These are phyloP conservation scores for Penicillium sp. DNA, from an alignment of 2,329 filamentous ascomycete species.

Conservation along the genomic window DNA sequence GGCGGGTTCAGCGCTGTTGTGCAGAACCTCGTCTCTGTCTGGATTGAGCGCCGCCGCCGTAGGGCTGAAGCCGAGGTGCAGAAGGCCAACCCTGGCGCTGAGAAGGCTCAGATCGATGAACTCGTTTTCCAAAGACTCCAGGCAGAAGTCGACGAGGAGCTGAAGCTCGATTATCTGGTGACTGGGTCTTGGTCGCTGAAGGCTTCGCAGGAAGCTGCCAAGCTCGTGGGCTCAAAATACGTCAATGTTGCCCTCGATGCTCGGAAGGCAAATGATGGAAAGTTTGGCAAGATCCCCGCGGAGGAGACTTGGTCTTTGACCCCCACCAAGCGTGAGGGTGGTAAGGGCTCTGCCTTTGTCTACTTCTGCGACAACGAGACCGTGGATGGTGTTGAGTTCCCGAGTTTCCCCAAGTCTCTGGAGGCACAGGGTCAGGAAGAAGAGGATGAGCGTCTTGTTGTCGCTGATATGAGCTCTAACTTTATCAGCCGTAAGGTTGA, in stretches of 20 bases:
- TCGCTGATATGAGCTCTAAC: conserved; percentile 93
- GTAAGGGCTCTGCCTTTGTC: conserved; percentile 61
- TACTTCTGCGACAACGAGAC: conserved; percentile 90
- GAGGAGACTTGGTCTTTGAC: conserved; percentile 73
- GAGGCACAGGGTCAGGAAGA: conserved; percentile 53
- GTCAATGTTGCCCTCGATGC: conserved; percentile 76
- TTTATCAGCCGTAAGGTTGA: conserved; percentile 80
- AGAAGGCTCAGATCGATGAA: conserved; percentile 53
- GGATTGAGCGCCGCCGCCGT: conserved; percentile 69
- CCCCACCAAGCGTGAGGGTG: conserved; percentile 56
- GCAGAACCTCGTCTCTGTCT: conserved; percentile 80
- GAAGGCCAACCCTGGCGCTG: conserved; percentile 39
- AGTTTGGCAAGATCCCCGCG: conserved; percentile 80
- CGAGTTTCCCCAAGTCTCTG: conserved; percentile 64
- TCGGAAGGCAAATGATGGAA: conserved; percentile 65
- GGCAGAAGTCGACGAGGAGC: conserved; percentile 64
- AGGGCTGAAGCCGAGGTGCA: conserved; percentile 57
- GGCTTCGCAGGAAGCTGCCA: conserved; percentile 76
- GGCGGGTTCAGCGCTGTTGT: conserved; percentile 81
- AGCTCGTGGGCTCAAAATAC: conserved; percentile 69
- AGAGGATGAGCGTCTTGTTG: conserved; percentile 69
- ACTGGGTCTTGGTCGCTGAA: conserved; percentile 91
- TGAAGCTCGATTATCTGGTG: conserved; percentile 85
- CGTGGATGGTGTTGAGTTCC: conserved; percentile 83
- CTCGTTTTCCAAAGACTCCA: conserved; percentile 60